A percentile compares a stretch with the other conserved stretches of the same genome.
These are phyloP conservation scores for Camelina sativa DNA, from an alignment of 345 rosid species.

Conservation along the genomic window DNA sequence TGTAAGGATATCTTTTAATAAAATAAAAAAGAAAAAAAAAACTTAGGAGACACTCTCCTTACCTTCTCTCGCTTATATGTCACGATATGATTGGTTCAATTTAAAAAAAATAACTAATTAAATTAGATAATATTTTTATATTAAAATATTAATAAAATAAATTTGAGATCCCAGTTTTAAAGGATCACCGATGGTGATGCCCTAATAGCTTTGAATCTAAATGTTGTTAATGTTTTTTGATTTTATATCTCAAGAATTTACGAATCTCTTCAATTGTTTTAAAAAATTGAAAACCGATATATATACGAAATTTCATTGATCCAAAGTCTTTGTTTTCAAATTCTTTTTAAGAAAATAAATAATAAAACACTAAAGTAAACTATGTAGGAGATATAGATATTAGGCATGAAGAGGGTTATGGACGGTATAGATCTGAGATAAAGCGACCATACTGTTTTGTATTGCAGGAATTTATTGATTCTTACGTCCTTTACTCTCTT, in stretches of 20 bases:
- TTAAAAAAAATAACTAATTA: too few relatives aligned
- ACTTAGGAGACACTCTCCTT: too few relatives aligned
- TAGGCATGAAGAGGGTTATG: constrained; percentile 35
- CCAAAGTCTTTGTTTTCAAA: neutral
- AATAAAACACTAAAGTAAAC: neutral
- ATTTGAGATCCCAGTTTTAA: too few relatives aligned
- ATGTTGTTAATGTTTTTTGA: neutral
- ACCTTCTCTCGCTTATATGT: too few relatives aligned
- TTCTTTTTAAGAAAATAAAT: neutral
- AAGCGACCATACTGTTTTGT: constrained; percentile 37
- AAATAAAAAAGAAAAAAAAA: too few relatives aligned
- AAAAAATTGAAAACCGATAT: neutral
- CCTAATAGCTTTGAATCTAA: neutral
- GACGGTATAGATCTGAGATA: constrained; percentile 32
- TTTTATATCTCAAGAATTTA: neutral
- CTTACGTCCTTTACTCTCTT: constrained; percentile 1
- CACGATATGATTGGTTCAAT: too few relatives aligned
- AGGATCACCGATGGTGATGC: too few relatives aligned
- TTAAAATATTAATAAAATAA: too few relatives aligned
- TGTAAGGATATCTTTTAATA: too few relatives aligned
- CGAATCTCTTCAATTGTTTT: neutral
- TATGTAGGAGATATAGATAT: constrained; percentile 22
- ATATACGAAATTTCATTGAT: neutral
- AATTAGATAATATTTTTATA: too few relatives aligned
- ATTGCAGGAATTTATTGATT: constrained; percentile 20